Evolutionary conservation across 2,329 filamentous ascomycete species (phyloP).

Genomic region (Cytospora paraplurivora): DNA sequence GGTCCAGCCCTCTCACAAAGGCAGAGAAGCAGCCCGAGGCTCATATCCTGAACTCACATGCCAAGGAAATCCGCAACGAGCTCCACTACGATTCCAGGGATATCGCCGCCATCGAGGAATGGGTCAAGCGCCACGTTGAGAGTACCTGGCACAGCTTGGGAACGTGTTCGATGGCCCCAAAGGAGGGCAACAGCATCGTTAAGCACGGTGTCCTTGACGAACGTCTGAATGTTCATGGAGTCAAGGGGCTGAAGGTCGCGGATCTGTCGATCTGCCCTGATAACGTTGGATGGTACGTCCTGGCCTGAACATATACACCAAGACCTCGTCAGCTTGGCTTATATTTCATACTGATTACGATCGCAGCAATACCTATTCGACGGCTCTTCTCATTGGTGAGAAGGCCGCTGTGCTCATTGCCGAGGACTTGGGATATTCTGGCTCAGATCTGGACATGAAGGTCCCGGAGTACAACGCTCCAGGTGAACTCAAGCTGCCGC

Average conservation of each 20-base stretch:
- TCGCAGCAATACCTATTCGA: constrained; percentile 50
- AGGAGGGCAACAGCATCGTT: constrained; percentile 76
- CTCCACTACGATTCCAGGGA: constrained; percentile 66
- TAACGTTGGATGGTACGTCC: constrained; percentile 64
- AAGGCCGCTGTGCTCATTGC: constrained; percentile 70
- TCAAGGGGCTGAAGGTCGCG: constrained; percentile 75
- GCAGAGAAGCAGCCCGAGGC: constrained; percentile 52
- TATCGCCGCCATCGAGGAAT: constrained; percentile 58
- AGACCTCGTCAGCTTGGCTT: background rate
- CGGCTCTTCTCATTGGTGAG: constrained; percentile 74
- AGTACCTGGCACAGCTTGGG: constrained; percentile 71
- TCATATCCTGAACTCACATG: constrained; percentile 63
- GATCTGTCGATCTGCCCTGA: constrained; percentile 77
- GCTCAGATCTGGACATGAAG: constrained; percentile 75
- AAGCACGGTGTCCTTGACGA: constrained; percentile 79
- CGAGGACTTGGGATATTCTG: constrained; percentile 75
- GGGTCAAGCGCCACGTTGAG: constrained; percentile 72
- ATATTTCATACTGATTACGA: constrained; percentile 31
- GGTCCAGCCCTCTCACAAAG: constrained; percentile 62
- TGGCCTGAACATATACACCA: background rate
- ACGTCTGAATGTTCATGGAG: constrained; percentile 75
- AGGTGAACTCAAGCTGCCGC: constrained; percentile 46
- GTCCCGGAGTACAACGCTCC: constrained; percentile 65
- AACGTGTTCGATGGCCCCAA: constrained; percentile 78
- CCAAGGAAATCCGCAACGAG: constrained; percentile 60